phyloP scores from a whole-genome alignment of 1,284 basidiomycete genomes.

The Marasmius sp. region DNA sequence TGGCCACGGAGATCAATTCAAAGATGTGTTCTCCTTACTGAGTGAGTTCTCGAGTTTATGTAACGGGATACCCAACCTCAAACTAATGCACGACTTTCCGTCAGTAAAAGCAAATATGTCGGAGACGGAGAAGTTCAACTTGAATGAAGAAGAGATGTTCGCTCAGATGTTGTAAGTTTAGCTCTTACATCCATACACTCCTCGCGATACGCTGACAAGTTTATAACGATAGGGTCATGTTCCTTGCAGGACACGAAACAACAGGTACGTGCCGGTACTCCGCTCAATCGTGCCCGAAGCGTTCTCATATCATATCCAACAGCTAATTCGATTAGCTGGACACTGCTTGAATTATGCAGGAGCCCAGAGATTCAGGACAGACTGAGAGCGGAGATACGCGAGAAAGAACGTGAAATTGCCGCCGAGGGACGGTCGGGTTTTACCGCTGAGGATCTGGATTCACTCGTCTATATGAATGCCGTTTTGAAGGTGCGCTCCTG shows the following conservation, averaged over 20 bases:
- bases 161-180: neutral
- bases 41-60: neutral
- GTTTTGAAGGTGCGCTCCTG: conserved; percentile 17
- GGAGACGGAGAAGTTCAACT: neutral
- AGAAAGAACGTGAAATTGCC: neutral
- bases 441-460: conserved; percentile 25
- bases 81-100: neutral
- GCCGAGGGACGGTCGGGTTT: neutral
- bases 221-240: neutral
- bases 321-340: neutral
- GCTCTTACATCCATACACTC: neutral
- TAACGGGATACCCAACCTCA: neutral
- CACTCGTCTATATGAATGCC: conserved; percentile 21
- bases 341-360: neutral
- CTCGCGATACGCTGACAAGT: neutral
- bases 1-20: conserved; percentile 5
- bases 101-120: conserved; percentile 2
- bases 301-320: neutral
- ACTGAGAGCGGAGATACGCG: neutral
- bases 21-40: conserved; percentile 10
- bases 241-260: neutral
- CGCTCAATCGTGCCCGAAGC: neutral
- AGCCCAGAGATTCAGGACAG: neutral
- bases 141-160: neutral
- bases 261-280: neutral